phyloP scores from a whole-genome alignment of 2,329 filamentous ascomycete genomes.

The Dothiorella sarmentorum region DNA sequence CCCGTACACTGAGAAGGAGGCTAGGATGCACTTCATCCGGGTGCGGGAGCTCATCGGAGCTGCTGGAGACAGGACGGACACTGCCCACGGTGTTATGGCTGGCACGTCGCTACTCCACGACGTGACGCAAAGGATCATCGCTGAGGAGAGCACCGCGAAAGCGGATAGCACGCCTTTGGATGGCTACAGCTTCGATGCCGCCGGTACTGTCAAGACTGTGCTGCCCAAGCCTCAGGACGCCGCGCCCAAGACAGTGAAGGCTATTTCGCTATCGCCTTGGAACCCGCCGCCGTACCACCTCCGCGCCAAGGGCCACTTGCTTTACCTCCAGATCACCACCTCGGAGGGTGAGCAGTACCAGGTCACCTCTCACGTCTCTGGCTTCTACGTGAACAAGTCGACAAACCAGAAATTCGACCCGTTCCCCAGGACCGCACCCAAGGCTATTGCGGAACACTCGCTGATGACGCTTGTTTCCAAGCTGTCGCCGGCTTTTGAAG shows the following conservation, averaged over 20 bases:
- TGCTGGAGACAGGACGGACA: constrained; percentile 81
- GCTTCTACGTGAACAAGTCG: constrained; percentile 96
- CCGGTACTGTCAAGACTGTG: constrained; percentile 66
- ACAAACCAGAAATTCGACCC: constrained; percentile 95
- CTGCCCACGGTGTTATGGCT: constrained; percentile 78
- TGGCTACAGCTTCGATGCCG: constrained; percentile 73
- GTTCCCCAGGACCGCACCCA: constrained; percentile 72
- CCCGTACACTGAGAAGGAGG: constrained; percentile 97
- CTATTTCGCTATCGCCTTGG: constrained; percentile 85
- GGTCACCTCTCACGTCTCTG: constrained; percentile 88
- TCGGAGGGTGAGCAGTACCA: constrained; percentile 94
- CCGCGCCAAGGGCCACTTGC: constrained; percentile 83
- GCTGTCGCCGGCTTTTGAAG: constrained; percentile 78
- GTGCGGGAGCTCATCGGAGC: constrained; percentile 92
- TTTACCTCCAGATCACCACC: constrained; percentile 85
- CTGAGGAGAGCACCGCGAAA: constrained; percentile 36
- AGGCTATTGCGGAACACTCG: constrained; percentile 78
- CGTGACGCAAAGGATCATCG: constrained; percentile 64
- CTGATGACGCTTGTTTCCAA: constrained; percentile 74
- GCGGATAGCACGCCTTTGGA: constrained; percentile 45
- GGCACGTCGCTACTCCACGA: constrained; percentile 87
- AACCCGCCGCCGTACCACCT: constrained; percentile 93
- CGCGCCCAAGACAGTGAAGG: constrained; percentile 86
- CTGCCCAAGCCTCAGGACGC: constrained; percentile 63
- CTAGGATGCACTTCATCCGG: constrained; percentile 86